Evolutionary conservation across 495 filamentous ascomycete species (phyloP), one percentile per base, ranked within the genome.

Genomic region (Astrothelium macrocarpum): DNA sequence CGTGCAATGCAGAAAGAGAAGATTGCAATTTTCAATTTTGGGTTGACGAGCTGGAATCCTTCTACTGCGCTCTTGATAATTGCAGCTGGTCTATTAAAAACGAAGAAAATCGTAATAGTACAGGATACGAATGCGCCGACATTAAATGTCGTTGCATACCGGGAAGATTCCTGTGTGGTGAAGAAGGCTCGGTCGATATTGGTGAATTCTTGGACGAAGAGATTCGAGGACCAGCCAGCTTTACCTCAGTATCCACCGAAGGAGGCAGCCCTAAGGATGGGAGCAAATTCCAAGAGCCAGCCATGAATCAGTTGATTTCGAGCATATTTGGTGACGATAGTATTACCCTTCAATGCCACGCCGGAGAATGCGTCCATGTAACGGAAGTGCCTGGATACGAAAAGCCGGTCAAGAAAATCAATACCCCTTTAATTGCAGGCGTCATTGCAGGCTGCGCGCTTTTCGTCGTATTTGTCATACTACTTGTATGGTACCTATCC

Each of bases 1-100:
- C 86, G 36, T 98, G 94, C 72, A 82, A 91, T 67, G 86, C 81
- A n/a, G 81, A 87, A 43, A 77, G 80, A 18, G 73, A 82, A 1
- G 82, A 87, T 12, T 97, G 94, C 72, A 93, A 91, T 68, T 98
- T 98, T 71, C 93, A 98, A 75, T 97, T 98, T 74, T 98, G 94
- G 94, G 90, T 97, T 31, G 91, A 90, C 64, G 84, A 95, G 67
- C 78, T 81, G 45, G 95, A 98, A 75, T 97, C 95, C 0, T 98
- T 98, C 79, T 97, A 96, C 75, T 98, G 94, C 77, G 85, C 84
- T 53, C 77, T 98, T 49, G 84, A 91, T 66, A 87, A 85, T 32
- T 98, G 94, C 75, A 69, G 81, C 18, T 95, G 90, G 74, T 82
- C 72, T 64, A 78, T 85, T 67, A 79, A 88, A 62, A 85, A 85